Evolutionary conservation across 768 basidiomycete genomes (phyloP), one percentile per base, ranked within the genome.

Genomic region (Auriscalpium orientale): DNA sequence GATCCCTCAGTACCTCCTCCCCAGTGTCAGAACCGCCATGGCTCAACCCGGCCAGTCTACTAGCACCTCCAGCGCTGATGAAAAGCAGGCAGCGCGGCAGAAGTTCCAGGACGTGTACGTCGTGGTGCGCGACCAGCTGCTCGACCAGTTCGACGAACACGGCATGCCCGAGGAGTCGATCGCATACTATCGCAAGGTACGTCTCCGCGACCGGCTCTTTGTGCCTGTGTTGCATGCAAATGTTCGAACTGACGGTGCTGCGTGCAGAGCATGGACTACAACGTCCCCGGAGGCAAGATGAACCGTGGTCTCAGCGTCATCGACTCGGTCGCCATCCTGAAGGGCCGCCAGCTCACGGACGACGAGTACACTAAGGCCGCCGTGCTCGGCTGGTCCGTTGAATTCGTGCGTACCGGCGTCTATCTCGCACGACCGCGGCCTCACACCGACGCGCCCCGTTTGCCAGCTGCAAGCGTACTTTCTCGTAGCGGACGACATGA

Each of bases 231-330:
- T 7, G 28, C 28, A 28, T 28, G 28, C 4, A 3, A 4, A 28
- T 5, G n/a, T n/a, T n/a, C n/a, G 22, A 28, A 28, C 28, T 28
- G 28, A 28, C 28, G 28, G 28, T 28, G 28, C 28, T 28, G 4
- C 28, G 28, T n/a, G 11, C 62, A 94, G 91, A 94, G 80, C 68
- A 75, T 98, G 55, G 82, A 94, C 62, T 89, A 93, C 76, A 98
- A 98, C 71, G 88, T 91, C n/a, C 94, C 94, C 0, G 91, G 92
- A 44, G 94, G 93, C 3, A 98, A 98, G 72, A 85, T 98, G 53
- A 98, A 97, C 72, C 84, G 95, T 37, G 94, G 95, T n/a, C 78
- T 98, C 74, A 93, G 92, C 11, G 94, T 97, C 64, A 87, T 94
- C 47, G 95, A 98, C 70, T 89, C 91, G 3, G 89, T 86, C 52